Evolutionary conservation across 805 yeast species (phyloP), one percentile per base, ranked within the genome.

Genomic region (Ogataea nakhonphanomensis): DNA sequence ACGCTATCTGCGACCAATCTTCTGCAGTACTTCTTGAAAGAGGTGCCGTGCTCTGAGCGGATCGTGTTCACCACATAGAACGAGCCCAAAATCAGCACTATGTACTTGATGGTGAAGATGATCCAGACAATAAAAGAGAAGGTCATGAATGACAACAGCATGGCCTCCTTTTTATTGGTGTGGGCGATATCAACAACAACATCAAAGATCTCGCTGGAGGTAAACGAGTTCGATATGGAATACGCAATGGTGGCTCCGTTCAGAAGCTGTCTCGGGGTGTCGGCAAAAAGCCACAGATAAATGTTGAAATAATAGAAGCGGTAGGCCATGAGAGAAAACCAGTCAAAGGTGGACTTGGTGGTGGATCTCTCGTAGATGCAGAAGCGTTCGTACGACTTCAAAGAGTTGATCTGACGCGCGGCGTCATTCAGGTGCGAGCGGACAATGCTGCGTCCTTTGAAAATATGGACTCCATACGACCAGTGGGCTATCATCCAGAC

Each of bases 191-290:
- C 48, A 46, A 68, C 66, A 33, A 87, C 72, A 31, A 79, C 76
- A 7, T 57, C 48, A 26, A 73, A 65, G 43, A 72, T 70, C 36
- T 62, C 53, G 20, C 54, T 46, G 11, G 58, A 51, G 38, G 71
- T 67, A 46, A 68, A 66, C 28, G 58, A 46, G 37, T 67, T 71
- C 11, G 74, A 74, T 25, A 70, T 65, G 1, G 78, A 66, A 27
- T 74, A 78, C 40, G 77, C 77, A 48, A 66, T 68, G 8, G 96
- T 86, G 50, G 84, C 66, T 21, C 89, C 84, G 56, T 88, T 88
- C 46, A 88, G 75, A 1, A 85, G 81, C 62, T 88, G 96, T 62
- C 96, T 77, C 17, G 96, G 96, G 12, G 89, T 73, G 50, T 88
- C 95, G 0, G 95, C 89, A 32, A 85, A 65, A 8, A 87, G 52